These are phyloP conservation scores for Spiromastix sp. DNA, from an alignment of 2,329 filamentous ascomycete species.

Conservation along the genomic window DNA sequence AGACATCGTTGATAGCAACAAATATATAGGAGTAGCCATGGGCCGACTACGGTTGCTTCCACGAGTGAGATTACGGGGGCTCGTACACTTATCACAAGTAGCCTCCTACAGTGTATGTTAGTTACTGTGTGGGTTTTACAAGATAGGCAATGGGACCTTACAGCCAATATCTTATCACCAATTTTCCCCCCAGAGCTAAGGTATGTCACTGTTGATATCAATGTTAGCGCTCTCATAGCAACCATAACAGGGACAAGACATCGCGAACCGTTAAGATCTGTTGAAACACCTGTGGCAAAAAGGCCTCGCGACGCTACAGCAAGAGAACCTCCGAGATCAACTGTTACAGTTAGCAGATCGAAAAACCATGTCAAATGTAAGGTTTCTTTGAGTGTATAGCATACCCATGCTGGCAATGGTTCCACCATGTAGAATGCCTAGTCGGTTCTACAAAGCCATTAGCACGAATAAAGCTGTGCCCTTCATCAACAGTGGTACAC, in stretches of 20 bases:
- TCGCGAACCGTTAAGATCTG: conserved; percentile 48
- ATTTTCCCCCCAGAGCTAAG: conserved; percentile 53
- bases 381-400: conserved; percentile 2
- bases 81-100: conserved; percentile 54
- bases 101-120: conserved; percentile 36
- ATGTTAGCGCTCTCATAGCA: not conserved
- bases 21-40: too few relatives aligned
- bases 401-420: conserved; percentile 53
- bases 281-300: conserved; percentile 56
- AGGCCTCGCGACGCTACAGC: conserved; percentile 56
- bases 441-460: conserved; percentile 42
- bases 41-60: too few relatives aligned
- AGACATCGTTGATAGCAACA: too few relatives aligned
- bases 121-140: not conserved
- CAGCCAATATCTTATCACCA: conserved; percentile 48
- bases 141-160: conserved; percentile 19
- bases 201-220: conserved; percentile 44
- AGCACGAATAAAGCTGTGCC: too few relatives aligned
- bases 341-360: conserved; percentile 22
- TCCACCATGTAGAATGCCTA: conserved; percentile 57
- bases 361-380: conserved; percentile 1
- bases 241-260: not conserved
- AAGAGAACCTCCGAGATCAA: conserved; percentile 56
- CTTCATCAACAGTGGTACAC: conserved; percentile 12
- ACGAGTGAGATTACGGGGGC: too few relatives aligned